Evolutionary conservation across 805 yeast species (phyloP), one percentile per base, ranked within the genome.

Genomic region (Candida koratica): DNA sequence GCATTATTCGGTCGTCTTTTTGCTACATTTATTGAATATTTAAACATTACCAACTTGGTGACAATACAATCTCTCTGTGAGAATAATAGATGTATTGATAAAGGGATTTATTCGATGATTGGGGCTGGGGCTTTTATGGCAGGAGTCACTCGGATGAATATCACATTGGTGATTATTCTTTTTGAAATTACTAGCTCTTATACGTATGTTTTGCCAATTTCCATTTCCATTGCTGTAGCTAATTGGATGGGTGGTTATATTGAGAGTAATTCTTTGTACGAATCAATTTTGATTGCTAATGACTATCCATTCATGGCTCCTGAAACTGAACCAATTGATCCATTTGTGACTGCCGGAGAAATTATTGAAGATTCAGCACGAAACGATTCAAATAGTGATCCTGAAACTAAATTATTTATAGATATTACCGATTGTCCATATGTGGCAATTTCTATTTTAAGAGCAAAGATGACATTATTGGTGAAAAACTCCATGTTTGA

Each of bases 121-220:
- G 64, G 73, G n/a, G 77, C 77, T 0, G 79, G 77, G 9, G 71
- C 77, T 0, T 71, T 72, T 39, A 73, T 73, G 77, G 79, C 77
- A 1, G 79, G 78, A 4, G 69, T 72, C 4, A 73, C 79, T 2
- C 51, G 77, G 39, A 73, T 73, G 79, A 71, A 73, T 34, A 69
- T 73, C 25, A 70, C 78, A 3, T 51, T 73, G 22, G 75, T 73
- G 1, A 69, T 71, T 4, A 72, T 73, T 25, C 48, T 73, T 25
- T 73, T 73, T 48, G 81, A 76, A 47, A 52, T 76, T 22, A 76
- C 81, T 1, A 74, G 78, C 15, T 69, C 77, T 10, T 67, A 75
- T 39, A 73, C 74, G 17, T 75, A 75, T 47, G 80, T 76, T 8
- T 49, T 76, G 15, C 81, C 81, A 0, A 72, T 75, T 35, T 66